Conservation (phyloP, 1,284 basidiomycete species). For the Cutaneotrichosporon mucoides region DNA sequence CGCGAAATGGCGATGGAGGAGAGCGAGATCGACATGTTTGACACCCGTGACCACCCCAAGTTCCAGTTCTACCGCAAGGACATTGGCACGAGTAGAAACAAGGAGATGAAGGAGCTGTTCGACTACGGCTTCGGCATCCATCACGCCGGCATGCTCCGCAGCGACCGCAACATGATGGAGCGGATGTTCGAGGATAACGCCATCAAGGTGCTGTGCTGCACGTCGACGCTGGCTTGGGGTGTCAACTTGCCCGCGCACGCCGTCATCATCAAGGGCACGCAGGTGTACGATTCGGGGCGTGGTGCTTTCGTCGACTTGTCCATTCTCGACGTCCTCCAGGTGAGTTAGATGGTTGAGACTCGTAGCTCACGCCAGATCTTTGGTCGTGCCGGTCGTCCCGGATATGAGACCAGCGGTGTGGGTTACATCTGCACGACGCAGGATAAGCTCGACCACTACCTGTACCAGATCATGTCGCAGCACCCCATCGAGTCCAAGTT, state of each 20-base stretch:
- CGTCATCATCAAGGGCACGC: slow-evolving; percentile 96
- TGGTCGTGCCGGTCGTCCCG: slow-evolving; percentile 94
- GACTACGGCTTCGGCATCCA: slow-evolving; percentile 94
- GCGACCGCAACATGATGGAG: slow-evolving; percentile 94
- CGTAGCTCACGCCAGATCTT: slow-evolving; percentile 60
- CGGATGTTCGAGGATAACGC: slow-evolving; percentile 84
- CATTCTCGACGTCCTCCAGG: slow-evolving; percentile 89
- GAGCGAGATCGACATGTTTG: slow-evolving; percentile 71
- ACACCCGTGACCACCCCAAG: slow-evolving; percentile 70
- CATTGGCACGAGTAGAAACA: slow-evolving; percentile 74
- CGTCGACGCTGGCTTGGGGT: slow-evolving; percentile 98
- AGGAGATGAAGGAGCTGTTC: slow-evolving; percentile 95
- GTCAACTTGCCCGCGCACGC: slow-evolving; percentile 99
- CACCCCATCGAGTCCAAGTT: slow-evolving; percentile 99
- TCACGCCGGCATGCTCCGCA: slow-evolving; percentile 95
- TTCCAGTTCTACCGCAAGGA: slow-evolving; percentile 72
- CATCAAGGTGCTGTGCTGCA: slow-evolving; percentile 96
- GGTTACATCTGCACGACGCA: slow-evolving; percentile 94
- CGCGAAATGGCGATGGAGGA: slow-evolving; percentile 75
- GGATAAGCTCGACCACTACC: slow-evolving; percentile 90
- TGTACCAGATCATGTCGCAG: slow-evolving; percentile 83
- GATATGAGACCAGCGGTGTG: slow-evolving; percentile 90
- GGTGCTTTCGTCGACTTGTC: slow-evolving; percentile 90
- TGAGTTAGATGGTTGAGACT: slow-evolving; percentile 14
- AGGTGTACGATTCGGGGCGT: slow-evolving; percentile 85